phyloP scores from a whole-genome alignment of 2,329 filamentous ascomycete genomes.

The Botryotinia globosa region DNA sequence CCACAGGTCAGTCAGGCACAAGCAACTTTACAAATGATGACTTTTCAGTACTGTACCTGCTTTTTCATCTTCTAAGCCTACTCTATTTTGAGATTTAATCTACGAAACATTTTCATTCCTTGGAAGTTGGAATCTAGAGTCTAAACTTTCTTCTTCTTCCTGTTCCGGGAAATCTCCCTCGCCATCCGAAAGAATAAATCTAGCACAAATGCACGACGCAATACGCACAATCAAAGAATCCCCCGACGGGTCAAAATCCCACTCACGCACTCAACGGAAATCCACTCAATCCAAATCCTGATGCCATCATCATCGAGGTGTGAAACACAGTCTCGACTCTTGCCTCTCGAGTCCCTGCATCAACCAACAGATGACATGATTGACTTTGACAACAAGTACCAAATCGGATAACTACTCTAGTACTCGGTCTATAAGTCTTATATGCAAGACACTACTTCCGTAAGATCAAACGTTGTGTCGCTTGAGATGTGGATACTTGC shows the following conservation, averaged over 20 bases:
- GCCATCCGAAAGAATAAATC: not conserved
- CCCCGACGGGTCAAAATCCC: not conserved
- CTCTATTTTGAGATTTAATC: conserved; percentile 3
- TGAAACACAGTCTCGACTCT: conserved; percentile 1
- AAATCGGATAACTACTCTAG: conserved; percentile 1
- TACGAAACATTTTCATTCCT: not conserved
- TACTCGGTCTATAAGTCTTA: conserved; percentile 12
- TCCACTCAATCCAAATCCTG: not conserved
- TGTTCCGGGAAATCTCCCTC: not conserved
- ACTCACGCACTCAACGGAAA: not conserved
- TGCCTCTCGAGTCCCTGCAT: conserved; percentile 4
- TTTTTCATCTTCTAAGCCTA: not conserved
- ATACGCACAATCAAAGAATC: not conserved
- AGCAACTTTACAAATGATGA: not conserved
- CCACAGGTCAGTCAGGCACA: conserved; percentile 1
- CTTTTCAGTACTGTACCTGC: not conserved
- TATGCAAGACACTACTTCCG: conserved; percentile 8
- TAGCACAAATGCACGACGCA: not conserved
- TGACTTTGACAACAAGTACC: conserved; percentile 1
- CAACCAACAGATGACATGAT: not conserved
- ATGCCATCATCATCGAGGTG: not conserved
- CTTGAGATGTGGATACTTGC: conserved; percentile 12
- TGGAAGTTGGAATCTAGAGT: not conserved
- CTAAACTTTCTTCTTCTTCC: not conserved
- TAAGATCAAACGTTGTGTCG: conserved; percentile 7